Evolutionary conservation across 495 filamentous ascomycete genomes (phyloP).

Genomic region (Tuber calosporum): DNA sequence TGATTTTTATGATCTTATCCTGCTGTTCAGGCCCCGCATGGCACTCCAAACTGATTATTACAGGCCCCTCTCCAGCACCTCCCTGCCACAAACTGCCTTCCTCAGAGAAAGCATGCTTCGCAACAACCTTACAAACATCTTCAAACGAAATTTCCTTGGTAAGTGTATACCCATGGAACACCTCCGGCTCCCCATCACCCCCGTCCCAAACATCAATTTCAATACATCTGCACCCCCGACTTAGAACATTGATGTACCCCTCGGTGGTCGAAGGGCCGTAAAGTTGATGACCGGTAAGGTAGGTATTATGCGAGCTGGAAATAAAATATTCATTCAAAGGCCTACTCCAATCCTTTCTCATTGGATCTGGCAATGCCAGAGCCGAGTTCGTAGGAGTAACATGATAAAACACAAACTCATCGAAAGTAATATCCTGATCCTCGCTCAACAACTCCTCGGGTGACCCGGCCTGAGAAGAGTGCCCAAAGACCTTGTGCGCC

Average conservation of each 20-base stretch:
- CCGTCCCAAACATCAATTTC: constrained; percentile 97
- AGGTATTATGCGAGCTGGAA: constrained; percentile 90
- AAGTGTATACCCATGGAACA: constrained; percentile 82
- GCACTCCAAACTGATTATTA: constrained; percentile 86
- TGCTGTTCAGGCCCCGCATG: constrained; percentile 74
- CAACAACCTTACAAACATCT: constrained; percentile 70
- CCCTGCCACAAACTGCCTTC: constrained; percentile 42
- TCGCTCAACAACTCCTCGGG: constrained; percentile 15
- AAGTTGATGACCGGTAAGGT: constrained; percentile 85
- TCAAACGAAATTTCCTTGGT: constrained; percentile 82
- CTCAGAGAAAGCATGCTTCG: constrained; percentile 61
- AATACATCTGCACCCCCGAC: constrained; percentile 80
- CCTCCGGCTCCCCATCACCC: constrained; percentile 61
- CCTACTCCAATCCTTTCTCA: constrained; percentile 51
- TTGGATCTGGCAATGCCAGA: constrained; percentile 29
- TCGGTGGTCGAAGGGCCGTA: constrained; percentile 73
- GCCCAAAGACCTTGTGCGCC: constrained; percentile 13
- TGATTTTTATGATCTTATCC: constrained; percentile 81
- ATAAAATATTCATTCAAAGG: constrained; percentile 85
- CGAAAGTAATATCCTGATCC: constrained; percentile 21
- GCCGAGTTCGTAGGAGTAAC: constrained; percentile 27
- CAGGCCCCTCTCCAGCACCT: constrained; percentile 56
- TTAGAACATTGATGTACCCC: constrained; percentile 74
- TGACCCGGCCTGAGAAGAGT: constrained; percentile 17
- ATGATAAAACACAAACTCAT: constrained; percentile 30